These are phyloP conservation scores for Patellaria atrata DNA, from an alignment of 495 filamentous ascomycete species.

Conservation along the genomic window DNA sequence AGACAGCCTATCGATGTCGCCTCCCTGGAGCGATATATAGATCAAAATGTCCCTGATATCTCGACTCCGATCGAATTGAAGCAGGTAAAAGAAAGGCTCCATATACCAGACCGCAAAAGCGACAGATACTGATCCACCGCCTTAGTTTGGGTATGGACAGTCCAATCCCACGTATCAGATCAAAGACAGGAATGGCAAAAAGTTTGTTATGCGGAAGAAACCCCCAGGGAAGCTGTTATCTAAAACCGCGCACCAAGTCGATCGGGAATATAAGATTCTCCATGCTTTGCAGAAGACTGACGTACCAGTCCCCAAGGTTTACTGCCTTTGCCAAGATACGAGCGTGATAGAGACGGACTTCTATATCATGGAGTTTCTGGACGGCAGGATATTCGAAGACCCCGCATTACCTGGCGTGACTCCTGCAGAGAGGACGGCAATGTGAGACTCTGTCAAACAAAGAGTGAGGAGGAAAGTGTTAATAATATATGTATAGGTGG, in stretches of 20 bases:
- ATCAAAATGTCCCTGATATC: slow-evolving; percentile 60
- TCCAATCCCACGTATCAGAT: slow-evolving; percentile 94
- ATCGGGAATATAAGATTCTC: slow-evolving; percentile 86
- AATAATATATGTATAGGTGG: slow-evolving; percentile 37
- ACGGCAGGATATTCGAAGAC: slow-evolving; percentile 85
- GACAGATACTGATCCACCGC: neutral
- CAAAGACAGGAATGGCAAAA: slow-evolving; percentile 47
- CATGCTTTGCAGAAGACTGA: slow-evolving; percentile 62
- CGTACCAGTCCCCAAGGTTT: slow-evolving; percentile 74
- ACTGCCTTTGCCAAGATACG: slow-evolving; percentile 73
- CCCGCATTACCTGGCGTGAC: slow-evolving; percentile 63
- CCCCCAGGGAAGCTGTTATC: slow-evolving; percentile 82
- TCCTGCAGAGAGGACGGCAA: slow-evolving; percentile 49
- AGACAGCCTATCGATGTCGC: slow-evolving; percentile 75
- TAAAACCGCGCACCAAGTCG: slow-evolving; percentile 87
- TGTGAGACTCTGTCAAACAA: slow-evolving; percentile 28
- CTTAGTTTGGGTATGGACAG: slow-evolving; percentile 87
- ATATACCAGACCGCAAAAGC: neutral
- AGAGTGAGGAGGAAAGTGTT: neutral
- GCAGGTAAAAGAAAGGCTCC: slow-evolving; percentile 45
- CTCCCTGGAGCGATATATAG: slow-evolving; percentile 65
- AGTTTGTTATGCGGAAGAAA: slow-evolving; percentile 88
- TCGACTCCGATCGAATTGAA: slow-evolving; percentile 69
- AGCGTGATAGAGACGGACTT: slow-evolving; percentile 76
- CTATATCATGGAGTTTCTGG: slow-evolving; percentile 91